Evolutionary conservation across 495 filamentous ascomycete species (phyloP), one percentile per base, ranked within the genome.

Genomic region (Penicillium crystallinum): DNA sequence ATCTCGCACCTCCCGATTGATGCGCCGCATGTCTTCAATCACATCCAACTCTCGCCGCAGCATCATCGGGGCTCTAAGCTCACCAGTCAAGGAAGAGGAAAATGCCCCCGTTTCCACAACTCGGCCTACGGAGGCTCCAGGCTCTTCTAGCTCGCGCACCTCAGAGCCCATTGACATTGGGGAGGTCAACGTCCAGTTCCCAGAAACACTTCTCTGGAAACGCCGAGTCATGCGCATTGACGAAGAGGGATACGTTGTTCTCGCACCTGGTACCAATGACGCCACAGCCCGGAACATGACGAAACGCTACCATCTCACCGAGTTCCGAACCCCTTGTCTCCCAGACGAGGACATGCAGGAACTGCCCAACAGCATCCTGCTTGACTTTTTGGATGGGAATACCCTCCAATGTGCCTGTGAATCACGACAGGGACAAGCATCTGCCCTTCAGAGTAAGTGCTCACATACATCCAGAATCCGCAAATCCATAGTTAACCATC

Each of bases 121-220:
- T 44, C 59, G 75, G 1, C 73, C 64, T 7, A 63, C 54, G 33
- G 53, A 57, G 43, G 50, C 57, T 51, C 68, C 54, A 46, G 59
- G 67, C 58, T 55, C 63, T 57, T 58, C 66, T 59, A 64, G 25
- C 4, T 40, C 52, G 17, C 50, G 30, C 27, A 41, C 53, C 15
- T 35, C 54, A 0, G 50, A 69, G 30, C 79, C 81, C 18, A 71
- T 86, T 23, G 81, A 85, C 45, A 79, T 95, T 64, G 91, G 91
- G 34, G 90, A 96, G 61, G 84, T 95, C 44, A 95, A 97, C 56
- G 83, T 96, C 3, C 91, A 97, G 60, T 95, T 97, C 61, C 91
- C 91, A 1, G 91, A 95, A 64, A 91, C 85, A 38, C 77, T 96
- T 19, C 76, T 97, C 9, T 97, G 91, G 91, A 96, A 95, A 69